These are phyloP conservation scores for Vitis labrusca DNA, from an alignment of 164 flowering plant species.

Conservation along the genomic window DNA sequence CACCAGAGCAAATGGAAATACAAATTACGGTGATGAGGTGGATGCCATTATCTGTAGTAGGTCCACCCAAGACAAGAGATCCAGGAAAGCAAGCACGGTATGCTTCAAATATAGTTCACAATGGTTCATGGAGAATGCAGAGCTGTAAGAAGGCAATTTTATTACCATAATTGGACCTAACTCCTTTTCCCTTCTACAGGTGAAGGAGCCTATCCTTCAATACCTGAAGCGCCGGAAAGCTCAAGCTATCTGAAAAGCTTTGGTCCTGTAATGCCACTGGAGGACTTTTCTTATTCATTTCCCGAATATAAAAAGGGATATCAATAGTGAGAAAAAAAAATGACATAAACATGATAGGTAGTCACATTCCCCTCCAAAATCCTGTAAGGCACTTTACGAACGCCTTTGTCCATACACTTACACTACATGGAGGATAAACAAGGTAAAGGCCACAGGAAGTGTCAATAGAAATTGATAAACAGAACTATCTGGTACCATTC, in stretches of 20 bases:
- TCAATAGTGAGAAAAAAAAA: not conserved
- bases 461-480: too few relatives aligned
- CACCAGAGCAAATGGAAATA: slow-evolving; percentile 27
- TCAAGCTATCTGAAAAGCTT: slow-evolving; percentile 38
- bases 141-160: not conserved
- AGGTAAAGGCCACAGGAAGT: too few relatives aligned
- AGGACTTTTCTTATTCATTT: not conserved
- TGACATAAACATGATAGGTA: not conserved
- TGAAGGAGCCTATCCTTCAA: slow-evolving; percentile 87
- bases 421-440: not conserved
- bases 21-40: slow-evolving; percentile 27
- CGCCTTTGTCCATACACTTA: too few relatives aligned
- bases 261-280: not conserved
- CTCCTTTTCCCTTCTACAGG: slow-evolving; percentile 39
- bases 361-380: not conserved
- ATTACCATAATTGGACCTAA: not conserved
- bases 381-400: not conserved
- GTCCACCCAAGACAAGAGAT: slow-evolving; percentile 65
- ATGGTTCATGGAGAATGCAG: too few relatives aligned
- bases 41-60: slow-evolving; percentile 42
- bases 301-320: too few relatives aligned
- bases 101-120: not conserved
- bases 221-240: slow-evolving; percentile 74
- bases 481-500: too few relatives aligned
- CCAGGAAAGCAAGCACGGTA: slow-evolving; percentile 84